These are phyloP conservation scores for Microbotryum saponariae DNA, from an alignment of 1,284 basidiomycete species.

Conservation along the genomic window DNA sequence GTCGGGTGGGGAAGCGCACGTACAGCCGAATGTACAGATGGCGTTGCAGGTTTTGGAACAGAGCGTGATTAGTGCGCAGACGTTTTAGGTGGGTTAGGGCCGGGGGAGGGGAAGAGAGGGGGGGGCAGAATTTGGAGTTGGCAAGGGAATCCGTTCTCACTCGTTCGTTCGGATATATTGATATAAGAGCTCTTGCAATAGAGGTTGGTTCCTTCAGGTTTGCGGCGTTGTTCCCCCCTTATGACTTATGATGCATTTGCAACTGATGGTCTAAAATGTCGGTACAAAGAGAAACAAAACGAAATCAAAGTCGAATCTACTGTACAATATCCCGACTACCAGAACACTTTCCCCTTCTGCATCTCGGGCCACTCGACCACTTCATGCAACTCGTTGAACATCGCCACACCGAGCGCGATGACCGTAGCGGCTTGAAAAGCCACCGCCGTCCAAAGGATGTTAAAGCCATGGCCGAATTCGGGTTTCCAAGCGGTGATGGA, in stretches of 20 bases:
- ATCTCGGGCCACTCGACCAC: slow-evolving; percentile 20
- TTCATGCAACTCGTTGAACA: slow-evolving; percentile 27
- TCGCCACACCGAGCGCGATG: slow-evolving; percentile 14
- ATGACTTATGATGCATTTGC: not conserved
- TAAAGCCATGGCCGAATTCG: slow-evolving; percentile 11
- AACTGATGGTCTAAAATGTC: too few relatives aligned
- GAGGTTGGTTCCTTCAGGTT: not conserved
- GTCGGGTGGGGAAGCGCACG: slow-evolving; percentile 21
- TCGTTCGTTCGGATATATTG: too few relatives aligned
- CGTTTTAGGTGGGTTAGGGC: not conserved
- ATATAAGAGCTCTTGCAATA: not conserved
- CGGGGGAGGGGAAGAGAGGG: too few relatives aligned
- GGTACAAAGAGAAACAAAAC: too few relatives aligned
- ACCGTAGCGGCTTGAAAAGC: slow-evolving; percentile 6
- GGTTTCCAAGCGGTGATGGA: slow-evolving; percentile 5
- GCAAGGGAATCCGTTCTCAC: not conserved
- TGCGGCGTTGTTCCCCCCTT: too few relatives aligned
- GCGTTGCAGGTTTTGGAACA: slow-evolving; percentile 21
- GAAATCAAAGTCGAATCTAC: not conserved
- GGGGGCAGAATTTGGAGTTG: not conserved
- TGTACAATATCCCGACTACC: not conserved
- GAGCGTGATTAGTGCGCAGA: not conserved
- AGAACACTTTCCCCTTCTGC: not conserved
- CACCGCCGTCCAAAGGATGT: slow-evolving; percentile 17
- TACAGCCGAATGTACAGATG: slow-evolving; percentile 19